Base-by-base conservation (phyloP, 148 eudicot genomes). In the Persicaria tinctoria region DNA sequence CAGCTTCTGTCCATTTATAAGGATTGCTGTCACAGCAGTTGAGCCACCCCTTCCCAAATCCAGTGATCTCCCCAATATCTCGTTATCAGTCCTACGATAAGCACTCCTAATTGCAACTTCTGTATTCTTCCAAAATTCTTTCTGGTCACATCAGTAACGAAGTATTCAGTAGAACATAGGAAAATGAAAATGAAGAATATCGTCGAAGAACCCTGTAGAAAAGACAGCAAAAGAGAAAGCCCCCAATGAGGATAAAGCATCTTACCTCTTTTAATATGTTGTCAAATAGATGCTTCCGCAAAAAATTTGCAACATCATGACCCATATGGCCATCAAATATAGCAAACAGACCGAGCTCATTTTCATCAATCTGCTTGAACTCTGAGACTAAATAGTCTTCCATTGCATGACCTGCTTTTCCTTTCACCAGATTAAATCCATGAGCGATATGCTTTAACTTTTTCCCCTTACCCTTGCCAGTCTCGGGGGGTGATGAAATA, bases 11-110 rank as follows among this genome's bases (percentile, higher is more conserved):
- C 97, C 91, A 68, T 91, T 81, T 51, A 91, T 85, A 60, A 91
- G 87, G 78, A 91, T 85, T 59, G 97, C 93, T 27, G 93, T 91
- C 56, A 91, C 97, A 57, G 97, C 97, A 73, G 97, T 91, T 66
- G 97, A 91, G 53, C 97, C 97, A 77, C 97, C 97, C 83, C 90
- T 82, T 72, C 97, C 97, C 72, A 91, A 79, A 75, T 91, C 91
- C 10, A 92, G 91, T 79, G 73, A 89, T 78, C 89, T 89, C 8
- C 85, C 79, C 60, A 91, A 88, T 77, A 91, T 89, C 18, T 87
- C 89, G 74, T 87, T 88, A 77, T 91, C 97, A 32, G 97, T 91
- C 64, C 84, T 86, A 75, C 86, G 90, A 82, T 91, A 91, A 11
- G 93, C 97, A 83, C 85, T 91, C 48, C 78, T 74, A 72, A 91